These are phyloP conservation scores for Apophysomyces trapeziformis DNA, from an alignment of 371 early-diverging fungal genomes.

Conservation along the genomic window DNA sequence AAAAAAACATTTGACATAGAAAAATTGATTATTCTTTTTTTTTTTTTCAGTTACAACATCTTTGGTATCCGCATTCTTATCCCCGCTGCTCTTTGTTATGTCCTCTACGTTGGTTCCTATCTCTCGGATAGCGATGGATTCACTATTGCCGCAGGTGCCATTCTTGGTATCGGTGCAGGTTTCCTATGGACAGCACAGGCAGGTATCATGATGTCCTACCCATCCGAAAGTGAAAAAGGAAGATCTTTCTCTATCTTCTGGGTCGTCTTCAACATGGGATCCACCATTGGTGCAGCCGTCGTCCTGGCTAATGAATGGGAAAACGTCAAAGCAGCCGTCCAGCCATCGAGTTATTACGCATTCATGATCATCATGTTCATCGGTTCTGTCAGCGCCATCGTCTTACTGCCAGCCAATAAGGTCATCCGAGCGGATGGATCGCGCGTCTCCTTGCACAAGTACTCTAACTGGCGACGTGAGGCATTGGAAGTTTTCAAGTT, in stretches of 20 bases:
- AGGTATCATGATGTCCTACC: slow-evolving; percentile 82
- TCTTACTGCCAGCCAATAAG: slow-evolving; percentile 62
- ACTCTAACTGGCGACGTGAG: slow-evolving; percentile 61
- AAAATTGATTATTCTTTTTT: not conserved
- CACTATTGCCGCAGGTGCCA: slow-evolving; percentile 58
- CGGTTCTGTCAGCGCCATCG: slow-evolving; percentile 61
- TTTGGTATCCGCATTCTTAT: slow-evolving; percentile 60
- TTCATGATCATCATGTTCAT: slow-evolving; percentile 69
- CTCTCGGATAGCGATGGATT: slow-evolving; percentile 50
- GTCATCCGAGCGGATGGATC: slow-evolving; percentile 71
- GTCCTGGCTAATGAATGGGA: slow-evolving; percentile 62
- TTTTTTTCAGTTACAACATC: slow-evolving; percentile 48
- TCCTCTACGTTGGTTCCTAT: slow-evolving; percentile 62
- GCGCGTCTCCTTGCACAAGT: slow-evolving; percentile 60
- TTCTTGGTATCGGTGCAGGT: slow-evolving; percentile 66
- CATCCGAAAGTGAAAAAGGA: slow-evolving; percentile 75
- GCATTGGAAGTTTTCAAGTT: slow-evolving; percentile 59
- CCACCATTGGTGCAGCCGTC: slow-evolving; percentile 67
- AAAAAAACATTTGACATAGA: not conserved
- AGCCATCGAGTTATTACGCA: slow-evolving; percentile 60
- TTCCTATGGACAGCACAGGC: slow-evolving; percentile 71
- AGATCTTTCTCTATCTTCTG: slow-evolving; percentile 72
- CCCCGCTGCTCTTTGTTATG: slow-evolving; percentile 60
- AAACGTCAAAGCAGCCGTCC: slow-evolving; percentile 27
- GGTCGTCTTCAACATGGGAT: slow-evolving; percentile 80